These are phyloP conservation scores for Cardamine chenopodiifolia DNA, from an alignment of 345 rosid species.

Conservation along the genomic window DNA sequence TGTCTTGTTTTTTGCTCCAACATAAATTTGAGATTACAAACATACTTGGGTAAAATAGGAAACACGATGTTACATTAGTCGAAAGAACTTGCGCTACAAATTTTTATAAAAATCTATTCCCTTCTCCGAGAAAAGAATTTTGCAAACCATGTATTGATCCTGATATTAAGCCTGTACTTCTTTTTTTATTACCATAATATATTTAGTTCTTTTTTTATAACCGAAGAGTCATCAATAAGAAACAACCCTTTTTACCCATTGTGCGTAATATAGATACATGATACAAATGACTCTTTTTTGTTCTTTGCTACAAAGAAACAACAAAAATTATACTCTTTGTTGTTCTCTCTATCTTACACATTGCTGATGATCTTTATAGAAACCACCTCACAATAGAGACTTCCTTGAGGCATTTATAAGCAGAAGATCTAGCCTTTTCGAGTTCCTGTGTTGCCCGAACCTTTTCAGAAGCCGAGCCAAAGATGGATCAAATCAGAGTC, in stretches of 20 bases:
- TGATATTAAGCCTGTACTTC: no score
- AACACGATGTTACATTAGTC: no score
- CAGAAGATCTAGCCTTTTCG: background rate
- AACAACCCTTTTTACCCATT: background rate
- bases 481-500: conserved; percentile 31
- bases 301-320: conserved; percentile 17
- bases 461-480: conserved; percentile 17
- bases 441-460: background rate
- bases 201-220: background rate
- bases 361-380: conserved; percentile 12
- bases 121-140: no score
- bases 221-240: background rate
- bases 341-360: conserved; percentile 25
- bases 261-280: conserved; percentile 25
- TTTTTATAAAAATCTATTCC: no score
- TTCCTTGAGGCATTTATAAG: background rate
- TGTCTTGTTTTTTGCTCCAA: no score
- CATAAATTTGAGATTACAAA: no score
- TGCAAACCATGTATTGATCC: no score
- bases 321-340: background rate
- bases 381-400: background rate
- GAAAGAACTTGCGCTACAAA: no score
- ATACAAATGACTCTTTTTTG: background rate
- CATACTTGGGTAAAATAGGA: no score
- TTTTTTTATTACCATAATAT: background rate